Base-by-base conservation (phyloP, 495 filamentous ascomycete genomes). In the Staphylotrichum longicolle region DNA sequence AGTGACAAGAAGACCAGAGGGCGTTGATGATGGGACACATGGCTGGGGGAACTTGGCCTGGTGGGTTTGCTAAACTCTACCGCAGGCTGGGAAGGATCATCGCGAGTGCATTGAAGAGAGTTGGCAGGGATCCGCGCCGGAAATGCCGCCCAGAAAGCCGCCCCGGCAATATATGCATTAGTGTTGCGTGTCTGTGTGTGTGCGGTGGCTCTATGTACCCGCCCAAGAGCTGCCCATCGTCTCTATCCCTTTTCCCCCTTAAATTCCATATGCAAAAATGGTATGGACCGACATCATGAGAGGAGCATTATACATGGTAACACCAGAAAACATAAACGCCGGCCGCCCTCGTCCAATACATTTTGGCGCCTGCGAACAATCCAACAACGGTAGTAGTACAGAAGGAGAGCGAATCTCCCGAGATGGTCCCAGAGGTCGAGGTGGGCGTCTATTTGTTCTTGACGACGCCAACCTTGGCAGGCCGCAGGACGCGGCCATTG, bases 401-500 rank as follows among this genome's bases (percentile, higher is more conserved):
- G 7, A 15, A 54, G 46, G 48, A 32, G 5, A 11, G 14, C 6
- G 37, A 39, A 39, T 39, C 37, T 39, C 37, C 37, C 37, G 35
- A 39, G 30, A 14, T 10, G 40, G 32, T n/a, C n/a, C 14, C 14
- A 9, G 42, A 44, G 5, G 9, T 4, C 10, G 51, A 30, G 44
- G 33, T 0, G 15, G 12, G 4, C n/a, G 47, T 32, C 66, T 74
- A 81, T 66, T 74, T 69, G 72, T 79, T 82, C 77, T 83, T 84
- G 59, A 95, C 93, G 60, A 98, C 90, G 66, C 93, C 93, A 57
- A 98, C 93, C 83, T 98, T 96, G 65, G 93, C 91, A 62, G 93
- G 89, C 79, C 94, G 85, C 62, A 98, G 76, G 52, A 96, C 82
- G 66, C 94, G 80, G 61, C 94, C 94, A 74, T 98, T 97, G 54